Evolutionary conservation across 345 rosid genomes (phyloP), one percentile per base, ranked within the genome.

Genomic region (Noccaea bulbosa): DNA sequence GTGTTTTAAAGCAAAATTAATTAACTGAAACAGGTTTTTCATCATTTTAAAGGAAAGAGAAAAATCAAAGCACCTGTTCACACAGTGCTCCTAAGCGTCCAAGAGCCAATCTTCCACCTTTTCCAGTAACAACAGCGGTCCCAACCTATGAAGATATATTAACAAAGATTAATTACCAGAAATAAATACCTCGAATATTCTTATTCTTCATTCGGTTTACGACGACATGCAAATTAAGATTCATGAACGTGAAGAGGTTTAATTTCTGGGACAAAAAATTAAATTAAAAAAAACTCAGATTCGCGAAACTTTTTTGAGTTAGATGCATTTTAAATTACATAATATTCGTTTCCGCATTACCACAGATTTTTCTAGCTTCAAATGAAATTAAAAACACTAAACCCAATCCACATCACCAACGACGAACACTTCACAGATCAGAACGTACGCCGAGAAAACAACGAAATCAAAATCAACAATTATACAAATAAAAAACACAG

Each of bases 91-190:
- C 99, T 35, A 92, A 73, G 67, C 96, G 93, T 40, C 99, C 99
- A 33, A 91, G 93, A 38, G 96, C 98, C 69, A 94, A 74, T 79
- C 99, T 84, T 59, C 97, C 98, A 85, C 93, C 98, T 58, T 69
- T 64, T 74, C 99, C 84, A 24, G 99, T 95, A 30, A 92, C 99
- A 47, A 95, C 97, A 20, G 99, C 99, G 4, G 99, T 95, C 71
- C 99, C 99, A 57, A 95, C 99, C 99, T 94, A 59, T 8, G 45
- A 51, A 35, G 1, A 17, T 0, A 17, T 17, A 17, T 17, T 17
- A 14, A 27, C 68, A n/a, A 56, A 11, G 4, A 67, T 54, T 63
- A 76, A 51, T 48, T 32, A 46, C 7, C 64, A 46, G 15, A 38
- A 33, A 54, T 0, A 60, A 58, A 45, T 12, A 22, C 50, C 44